phyloP scores from a whole-genome alignment of 1,284 basidiomycete genomes.

The Ganoderma meredithae region DNA sequence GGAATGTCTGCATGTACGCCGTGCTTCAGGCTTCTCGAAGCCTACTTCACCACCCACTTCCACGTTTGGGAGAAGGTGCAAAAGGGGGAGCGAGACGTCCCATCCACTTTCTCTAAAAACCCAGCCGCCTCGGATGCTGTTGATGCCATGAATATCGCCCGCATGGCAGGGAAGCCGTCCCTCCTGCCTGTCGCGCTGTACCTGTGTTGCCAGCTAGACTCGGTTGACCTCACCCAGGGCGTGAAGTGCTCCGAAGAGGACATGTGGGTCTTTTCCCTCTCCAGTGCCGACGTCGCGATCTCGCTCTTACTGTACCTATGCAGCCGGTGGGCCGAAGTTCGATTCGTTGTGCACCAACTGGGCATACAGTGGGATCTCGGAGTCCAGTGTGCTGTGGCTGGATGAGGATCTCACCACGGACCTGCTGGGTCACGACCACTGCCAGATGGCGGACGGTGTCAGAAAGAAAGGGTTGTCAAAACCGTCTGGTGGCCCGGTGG shows the following conservation, averaged over 20 bases:
- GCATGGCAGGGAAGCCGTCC: background rate
- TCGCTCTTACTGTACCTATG: background rate
- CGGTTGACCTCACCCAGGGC: background rate
- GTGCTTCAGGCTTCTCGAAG: background rate
- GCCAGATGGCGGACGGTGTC: background rate
- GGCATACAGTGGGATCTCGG: background rate
- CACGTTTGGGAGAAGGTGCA: background rate
- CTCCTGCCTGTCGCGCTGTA: background rate
- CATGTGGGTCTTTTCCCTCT: background rate
- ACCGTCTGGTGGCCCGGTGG: background rate
- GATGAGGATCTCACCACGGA: background rate
- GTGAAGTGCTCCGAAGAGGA: background rate
- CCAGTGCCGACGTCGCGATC: background rate
- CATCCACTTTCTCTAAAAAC: background rate
- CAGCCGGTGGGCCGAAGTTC: background rate
- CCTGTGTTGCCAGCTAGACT: constrained; percentile 3
- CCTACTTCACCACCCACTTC: background rate
- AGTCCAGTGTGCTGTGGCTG: background rate
- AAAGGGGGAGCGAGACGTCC: background rate
- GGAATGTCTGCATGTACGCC: too few relatives aligned
- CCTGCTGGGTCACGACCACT: background rate
- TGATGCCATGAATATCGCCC: background rate
- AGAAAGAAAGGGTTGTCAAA: background rate
- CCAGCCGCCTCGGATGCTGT: background rate
- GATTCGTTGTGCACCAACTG: background rate